Percentiles rank a stretch among this genome's conserved stretches.
These are phyloP conservation scores for Cucurbita ficifolia DNA, from an alignment of 306 rosid genomes.

Conservation along the genomic window DNA sequence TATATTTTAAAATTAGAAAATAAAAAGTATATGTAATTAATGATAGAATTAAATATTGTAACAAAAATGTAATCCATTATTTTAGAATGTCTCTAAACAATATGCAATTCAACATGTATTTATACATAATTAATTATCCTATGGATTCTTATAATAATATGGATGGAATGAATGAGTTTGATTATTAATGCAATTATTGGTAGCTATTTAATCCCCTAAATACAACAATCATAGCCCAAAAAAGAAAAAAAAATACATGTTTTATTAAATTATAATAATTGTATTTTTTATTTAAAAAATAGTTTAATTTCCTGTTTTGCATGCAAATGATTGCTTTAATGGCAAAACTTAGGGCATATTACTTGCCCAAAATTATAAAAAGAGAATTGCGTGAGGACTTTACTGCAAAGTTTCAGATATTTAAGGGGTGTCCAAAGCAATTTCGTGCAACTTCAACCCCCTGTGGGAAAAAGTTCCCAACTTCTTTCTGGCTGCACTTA, in stretches of 20 bases:
- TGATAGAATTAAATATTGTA: too few species aligned
- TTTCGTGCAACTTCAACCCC: conserved; percentile 5
- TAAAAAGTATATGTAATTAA: too few species aligned
- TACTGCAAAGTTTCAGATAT: not conserved
- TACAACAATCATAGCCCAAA: not conserved
- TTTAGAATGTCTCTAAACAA: not conserved
- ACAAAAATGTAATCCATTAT: too few species aligned
- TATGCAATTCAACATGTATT: not conserved
- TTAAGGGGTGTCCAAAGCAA: not conserved
- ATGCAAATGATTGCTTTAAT: not conserved
- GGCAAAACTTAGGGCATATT: not conserved
- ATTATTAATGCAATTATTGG: not conserved
- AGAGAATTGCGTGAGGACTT: not conserved
- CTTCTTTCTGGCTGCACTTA: not conserved
- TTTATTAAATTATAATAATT: not conserved
- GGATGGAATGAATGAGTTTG: not conserved
- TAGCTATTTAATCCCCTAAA: not conserved
- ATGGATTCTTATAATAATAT: not conserved
- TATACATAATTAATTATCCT: not conserved
- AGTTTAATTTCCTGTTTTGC: not conserved
- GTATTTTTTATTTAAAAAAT: not conserved
- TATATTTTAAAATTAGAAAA: too few species aligned
- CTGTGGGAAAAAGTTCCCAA: conserved; percentile 9
- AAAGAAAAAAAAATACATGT: not conserved
- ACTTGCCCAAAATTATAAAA: not conserved